phyloP scores from a whole-genome alignment of 345 rosid genomes.

The Hibiscus syriacus region DNA sequence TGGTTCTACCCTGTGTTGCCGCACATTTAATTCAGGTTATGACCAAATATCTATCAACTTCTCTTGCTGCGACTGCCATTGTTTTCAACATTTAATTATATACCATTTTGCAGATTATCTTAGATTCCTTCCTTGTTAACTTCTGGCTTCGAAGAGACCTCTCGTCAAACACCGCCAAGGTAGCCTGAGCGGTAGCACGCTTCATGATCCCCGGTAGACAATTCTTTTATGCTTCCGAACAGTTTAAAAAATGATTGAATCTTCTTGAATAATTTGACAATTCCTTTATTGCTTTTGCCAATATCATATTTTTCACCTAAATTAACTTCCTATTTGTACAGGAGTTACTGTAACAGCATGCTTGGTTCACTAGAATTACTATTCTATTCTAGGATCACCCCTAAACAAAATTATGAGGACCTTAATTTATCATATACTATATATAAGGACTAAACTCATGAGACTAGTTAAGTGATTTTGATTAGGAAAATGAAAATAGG shows the following conservation, averaged over 20 bases:
- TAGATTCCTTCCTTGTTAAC: conserved; percentile 58
- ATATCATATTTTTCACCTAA: no score
- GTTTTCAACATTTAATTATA: conserved; percentile 5
- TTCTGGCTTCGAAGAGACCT: conserved; percentile 37
- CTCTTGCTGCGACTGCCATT: not conserved
- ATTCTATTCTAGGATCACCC: no score
- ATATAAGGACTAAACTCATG: no score
- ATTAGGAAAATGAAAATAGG: no score
- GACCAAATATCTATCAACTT: not conserved
- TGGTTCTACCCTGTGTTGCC: conserved; percentile 91
- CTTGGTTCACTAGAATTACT: no score
- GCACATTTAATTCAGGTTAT: conserved; percentile 78
- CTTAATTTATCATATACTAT: no score
- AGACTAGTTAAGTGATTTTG: no score
- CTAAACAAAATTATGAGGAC: no score
- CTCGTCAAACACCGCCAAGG: conserved; percentile 28
- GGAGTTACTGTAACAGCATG: no score
- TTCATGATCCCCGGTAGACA: not conserved
- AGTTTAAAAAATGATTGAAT: not conserved
- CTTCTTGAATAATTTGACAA: not conserved
- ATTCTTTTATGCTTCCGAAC: not conserved
- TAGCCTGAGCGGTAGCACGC: conserved; percentile 17
- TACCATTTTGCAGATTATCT: conserved; percentile 33
- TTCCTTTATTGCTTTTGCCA: not conserved
- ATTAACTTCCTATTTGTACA: no score